phyloP scores from a whole-genome alignment of 139 green algal genomes.

The Chlamydomonas incerta region DNA sequence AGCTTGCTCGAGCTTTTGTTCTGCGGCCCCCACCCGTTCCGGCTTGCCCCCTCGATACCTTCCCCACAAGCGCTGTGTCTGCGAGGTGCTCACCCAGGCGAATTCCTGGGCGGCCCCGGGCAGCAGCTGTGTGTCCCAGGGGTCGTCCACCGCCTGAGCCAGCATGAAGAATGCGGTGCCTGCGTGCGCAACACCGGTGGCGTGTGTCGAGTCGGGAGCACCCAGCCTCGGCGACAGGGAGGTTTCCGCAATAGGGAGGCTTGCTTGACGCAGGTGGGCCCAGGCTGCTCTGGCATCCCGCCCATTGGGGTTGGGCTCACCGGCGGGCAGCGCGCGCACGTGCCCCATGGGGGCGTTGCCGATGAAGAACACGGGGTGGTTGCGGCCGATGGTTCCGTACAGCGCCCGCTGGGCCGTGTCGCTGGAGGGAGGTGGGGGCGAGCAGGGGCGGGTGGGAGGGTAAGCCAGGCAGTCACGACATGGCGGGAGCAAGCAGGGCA shows the following conservation, averaged over 20 bases:
- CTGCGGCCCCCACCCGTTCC: neutral
- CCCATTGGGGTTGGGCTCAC: too few relatives aligned
- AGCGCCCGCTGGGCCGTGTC: constrained; percentile 51
- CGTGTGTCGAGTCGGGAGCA: too few relatives aligned
- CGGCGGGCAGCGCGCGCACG: neutral
- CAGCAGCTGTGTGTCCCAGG: constrained; percentile 32
- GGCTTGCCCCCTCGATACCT: too few relatives aligned
- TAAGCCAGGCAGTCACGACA: neutral
- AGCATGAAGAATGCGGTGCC: constrained; percentile 55
- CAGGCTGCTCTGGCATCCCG: too few relatives aligned
- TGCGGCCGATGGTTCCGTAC: constrained; percentile 7
- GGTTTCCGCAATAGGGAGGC: too few relatives aligned
- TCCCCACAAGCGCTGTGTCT: neutral
- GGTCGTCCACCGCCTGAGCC: constrained; percentile 56
- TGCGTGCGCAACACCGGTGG: neutral
- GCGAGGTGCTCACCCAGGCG: constrained; percentile 40
- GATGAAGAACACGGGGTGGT: constrained; percentile 52
- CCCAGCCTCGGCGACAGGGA: neutral
- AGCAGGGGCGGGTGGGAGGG: neutral
- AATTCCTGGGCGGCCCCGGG: constrained; percentile 13
- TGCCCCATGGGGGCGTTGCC: constrained; percentile 57
- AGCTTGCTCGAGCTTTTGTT: neutral
- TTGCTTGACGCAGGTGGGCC: too few relatives aligned
- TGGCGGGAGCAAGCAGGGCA: neutral
- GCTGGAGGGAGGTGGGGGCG: constrained; percentile 6